A percentile compares a stretch with the other conserved stretches of the same genome.
phyloP scores from a whole-genome alignment of 192 early-diverging fungal genomes.

The Backusella australiensis region DNA sequence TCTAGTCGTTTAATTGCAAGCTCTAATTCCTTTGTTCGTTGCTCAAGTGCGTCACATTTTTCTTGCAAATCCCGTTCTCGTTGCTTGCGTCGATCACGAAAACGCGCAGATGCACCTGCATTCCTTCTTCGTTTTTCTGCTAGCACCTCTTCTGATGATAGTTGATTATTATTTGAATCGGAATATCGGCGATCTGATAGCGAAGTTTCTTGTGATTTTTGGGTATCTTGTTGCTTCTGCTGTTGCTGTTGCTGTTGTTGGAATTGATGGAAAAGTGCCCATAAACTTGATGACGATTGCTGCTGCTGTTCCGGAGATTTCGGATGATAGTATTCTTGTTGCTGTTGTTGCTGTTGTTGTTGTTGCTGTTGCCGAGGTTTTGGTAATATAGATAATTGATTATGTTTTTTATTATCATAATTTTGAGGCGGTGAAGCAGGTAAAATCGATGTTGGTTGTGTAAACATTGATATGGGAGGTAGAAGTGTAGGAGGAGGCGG shows the following conservation, averaged over 20 bases:
- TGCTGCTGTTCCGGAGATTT: neutral
- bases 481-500: constrained; percentile 6
- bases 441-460: neutral
- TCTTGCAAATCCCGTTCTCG: constrained; percentile 55
- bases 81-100: constrained; percentile 63
- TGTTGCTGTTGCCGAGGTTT: constrained; percentile 1
- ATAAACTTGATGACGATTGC: neutral
- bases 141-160: constrained; percentile 48
- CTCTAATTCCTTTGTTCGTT: constrained; percentile 32
- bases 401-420: neutral
- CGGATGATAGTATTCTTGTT: constrained; percentile 12
- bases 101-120: constrained; percentile 61
- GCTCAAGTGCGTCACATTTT: constrained; percentile 51
- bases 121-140: constrained; percentile 62
- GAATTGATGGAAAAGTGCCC: constrained; percentile 15
- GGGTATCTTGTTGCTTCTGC: neutral
- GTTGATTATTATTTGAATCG: constrained; percentile 18
- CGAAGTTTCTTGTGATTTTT: neutral
- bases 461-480: constrained; percentile 30
- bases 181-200: neutral
- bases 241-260: constrained; percentile 5
- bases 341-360: constrained; percentile 1
- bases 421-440: neutral
- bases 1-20: constrained; percentile 17
- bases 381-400: neutral